phyloP scores from a whole-genome alignment of 345 rosid species.

The Abelmoschus esculentus region DNA sequence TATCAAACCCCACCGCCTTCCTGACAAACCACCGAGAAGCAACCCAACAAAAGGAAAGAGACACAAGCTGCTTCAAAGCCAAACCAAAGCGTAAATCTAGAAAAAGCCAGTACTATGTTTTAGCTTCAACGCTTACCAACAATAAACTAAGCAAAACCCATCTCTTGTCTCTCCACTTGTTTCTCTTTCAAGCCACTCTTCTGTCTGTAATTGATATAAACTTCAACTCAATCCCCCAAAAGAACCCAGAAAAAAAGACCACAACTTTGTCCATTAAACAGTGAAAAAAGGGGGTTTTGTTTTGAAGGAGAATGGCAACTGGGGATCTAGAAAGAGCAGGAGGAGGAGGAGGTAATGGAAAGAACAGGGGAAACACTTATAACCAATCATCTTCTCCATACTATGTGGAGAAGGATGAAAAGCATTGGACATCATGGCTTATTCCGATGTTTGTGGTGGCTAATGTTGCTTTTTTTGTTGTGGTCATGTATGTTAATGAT shows the following conservation, averaged over 20 bases:
- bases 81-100: neutral
- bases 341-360: conserved; percentile 15
- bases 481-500: conserved; percentile 73
- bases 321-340: conserved; percentile 62
- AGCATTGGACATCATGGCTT: conserved; percentile 88
- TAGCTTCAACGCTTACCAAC: conserved; percentile 16
- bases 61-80: neutral
- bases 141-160: neutral
- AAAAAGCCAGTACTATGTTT: neutral
- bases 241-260: neutral
- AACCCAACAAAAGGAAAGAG: neutral
- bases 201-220: conserved; percentile 7
- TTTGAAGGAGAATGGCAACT: conserved; percentile 35
- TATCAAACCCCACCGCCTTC: neutral
- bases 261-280: conserved; percentile 1
- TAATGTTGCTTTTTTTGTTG: conserved; percentile 59
- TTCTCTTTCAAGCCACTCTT: conserved; percentile 26
- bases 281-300: neutral
- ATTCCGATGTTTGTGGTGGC: conserved; percentile 73
- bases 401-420: conserved; percentile 36
- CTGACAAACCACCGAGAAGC: neutral
- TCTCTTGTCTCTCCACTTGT: neutral
- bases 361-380: conserved; percentile 18
- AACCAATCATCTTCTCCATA: conserved; percentile 18
- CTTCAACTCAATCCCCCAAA: conserved; percentile 7